Base-by-base conservation (phyloP, 345 rosid genomes). In the Hevea brasiliensis region DNA sequence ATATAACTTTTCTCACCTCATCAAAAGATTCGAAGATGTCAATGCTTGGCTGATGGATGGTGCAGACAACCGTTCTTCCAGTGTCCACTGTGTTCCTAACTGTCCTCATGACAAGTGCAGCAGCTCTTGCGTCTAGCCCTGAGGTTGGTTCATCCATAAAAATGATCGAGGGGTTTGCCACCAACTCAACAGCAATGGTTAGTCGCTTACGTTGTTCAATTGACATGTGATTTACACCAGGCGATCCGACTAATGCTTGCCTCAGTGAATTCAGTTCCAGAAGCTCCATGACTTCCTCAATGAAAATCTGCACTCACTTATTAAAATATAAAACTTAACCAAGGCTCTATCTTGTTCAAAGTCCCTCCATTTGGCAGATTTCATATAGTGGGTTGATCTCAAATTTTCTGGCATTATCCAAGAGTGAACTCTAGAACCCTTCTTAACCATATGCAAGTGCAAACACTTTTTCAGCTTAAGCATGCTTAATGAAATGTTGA, bases 121-220 rank as follows among this genome's bases (percentile, higher is more conserved):
- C 96, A 70, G 96, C 94, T 82, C 98, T 81, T 55, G 98, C 98
- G 75, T 92, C 98, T 21, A 92, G 82, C 29, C 98, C 98, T 59
- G 98, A 92, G 70, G 96, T 92, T 74, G 96, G 98, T 76, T 92
- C 96, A 26, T 92, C 98, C 98, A 92, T 90, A 81, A 92, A 92
- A 70, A 90, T 88, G 55, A 90, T 90, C 12, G 96, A 92, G 7
- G 98, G 94, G 79, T 92, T 92, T 37, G 94, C 94, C 67, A 93
- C 98, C 5, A 90, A 85, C 89, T 93, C 94, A 44, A 89, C 93
- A 0, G 97, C 98, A 32, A 90, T 89, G 14, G 98, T 93, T 14
- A 93, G 86, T 81, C 98, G 87, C 77, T 93, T 93, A 37, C 98
- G 87, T 55, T 93, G 94, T 82, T 93, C 97, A 0, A 87, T 89